A percentile compares a stretch with the other conserved stretches of the same genome.
phyloP scores from a whole-genome alignment of 805 yeast genomes.

The Yamadazyma tumulicola region DNA sequence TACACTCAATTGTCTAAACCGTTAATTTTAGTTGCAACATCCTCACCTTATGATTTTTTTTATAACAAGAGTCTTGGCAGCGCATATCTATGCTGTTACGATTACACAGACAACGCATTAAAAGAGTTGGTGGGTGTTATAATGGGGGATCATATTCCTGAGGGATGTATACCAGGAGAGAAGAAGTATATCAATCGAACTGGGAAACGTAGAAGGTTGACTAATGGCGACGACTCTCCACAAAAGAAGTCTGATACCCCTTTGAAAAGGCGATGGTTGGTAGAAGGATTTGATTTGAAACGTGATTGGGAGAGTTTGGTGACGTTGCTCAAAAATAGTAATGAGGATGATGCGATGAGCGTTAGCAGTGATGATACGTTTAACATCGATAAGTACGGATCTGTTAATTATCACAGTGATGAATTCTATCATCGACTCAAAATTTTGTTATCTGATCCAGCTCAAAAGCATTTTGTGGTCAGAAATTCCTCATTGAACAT shows the following conservation, averaged over 20 bases:
- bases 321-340: slow-evolving; percentile 41
- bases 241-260: slow-evolving; percentile 12
- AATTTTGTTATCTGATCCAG: slow-evolving; percentile 26
- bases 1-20: slow-evolving; percentile 42
- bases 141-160: slow-evolving; percentile 51
- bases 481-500: slow-evolving; percentile 54
- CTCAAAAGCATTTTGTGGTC: slow-evolving; percentile 50
- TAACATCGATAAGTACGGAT: slow-evolving; percentile 8
- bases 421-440: slow-evolving; percentile 27
- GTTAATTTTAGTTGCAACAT: slow-evolving; percentile 55
- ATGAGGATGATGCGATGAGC: slow-evolving; percentile 17
- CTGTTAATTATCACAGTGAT: slow-evolving; percentile 22
- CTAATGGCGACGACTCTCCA: slow-evolving; percentile 7
- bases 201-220: slow-evolving; percentile 19
- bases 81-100: slow-evolving; percentile 58
- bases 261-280: slow-evolving; percentile 50
- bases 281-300: slow-evolving; percentile 48
- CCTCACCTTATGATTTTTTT: slow-evolving; percentile 60
- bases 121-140: slow-evolving; percentile 47
- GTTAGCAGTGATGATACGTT: slow-evolving; percentile 10
- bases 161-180: slow-evolving; percentile 58
- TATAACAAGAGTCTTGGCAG: slow-evolving; percentile 53
- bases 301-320: slow-evolving; percentile 51
- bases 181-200: slow-evolving; percentile 26
- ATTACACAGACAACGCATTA: slow-evolving; percentile 52